Percentiles rank a stretch among this genome's conserved stretches.
Conservation (phyloP, 257 asterid genomes). For the Asclepias syriaca region DNA sequence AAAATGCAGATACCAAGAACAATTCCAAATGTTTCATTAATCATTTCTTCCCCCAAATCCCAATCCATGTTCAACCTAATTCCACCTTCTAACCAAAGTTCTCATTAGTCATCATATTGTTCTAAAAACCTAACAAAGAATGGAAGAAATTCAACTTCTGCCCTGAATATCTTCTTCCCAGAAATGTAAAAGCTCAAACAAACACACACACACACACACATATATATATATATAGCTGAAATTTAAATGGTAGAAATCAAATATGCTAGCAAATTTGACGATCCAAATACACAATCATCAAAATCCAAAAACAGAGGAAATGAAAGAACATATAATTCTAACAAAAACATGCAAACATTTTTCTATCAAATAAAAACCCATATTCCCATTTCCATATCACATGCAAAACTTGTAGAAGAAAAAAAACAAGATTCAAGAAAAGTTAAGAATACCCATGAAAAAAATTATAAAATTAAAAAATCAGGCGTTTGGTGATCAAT, state of each 20-base stretch:
- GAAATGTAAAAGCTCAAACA: background rate
- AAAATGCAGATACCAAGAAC: background rate
- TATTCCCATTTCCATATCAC: background rate
- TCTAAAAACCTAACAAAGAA: background rate
- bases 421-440: background rate
- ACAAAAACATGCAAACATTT: constrained; percentile 1
- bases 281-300: background rate
- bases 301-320: background rate
- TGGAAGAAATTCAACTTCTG: background rate
- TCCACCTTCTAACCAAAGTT: background rate
- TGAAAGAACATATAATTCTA: background rate
- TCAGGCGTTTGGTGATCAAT: background rate
- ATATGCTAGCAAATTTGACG: background rate
- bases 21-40: background rate
- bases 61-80: background rate
- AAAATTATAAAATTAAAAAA: too few relatives aligned
- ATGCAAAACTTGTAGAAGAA: background rate
- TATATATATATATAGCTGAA: background rate
- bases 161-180: background rate
- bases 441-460: background rate
- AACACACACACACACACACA: background rate
- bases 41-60: background rate
- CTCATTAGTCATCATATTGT: background rate
- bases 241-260: background rate
- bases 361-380: background rate